A percentile compares a stretch with the other conserved stretches of the same genome.
Conservation (phyloP, 495 filamentous ascomycete species). For the Thermochaetoides thermophila region DNA sequence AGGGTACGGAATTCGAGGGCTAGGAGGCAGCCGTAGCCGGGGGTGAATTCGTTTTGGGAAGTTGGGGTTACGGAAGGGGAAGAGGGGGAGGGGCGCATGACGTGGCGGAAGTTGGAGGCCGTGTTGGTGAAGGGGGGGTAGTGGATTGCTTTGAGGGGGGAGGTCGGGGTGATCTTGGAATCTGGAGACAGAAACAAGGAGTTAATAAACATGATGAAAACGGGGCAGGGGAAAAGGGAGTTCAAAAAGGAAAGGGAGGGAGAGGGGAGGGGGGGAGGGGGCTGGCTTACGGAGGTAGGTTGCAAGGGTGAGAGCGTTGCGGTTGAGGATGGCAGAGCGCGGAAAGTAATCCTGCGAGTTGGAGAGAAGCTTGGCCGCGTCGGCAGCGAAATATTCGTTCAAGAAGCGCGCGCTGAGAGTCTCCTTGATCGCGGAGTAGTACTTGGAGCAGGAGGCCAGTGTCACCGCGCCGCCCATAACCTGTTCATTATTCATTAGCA, state of each 20-base stretch:
- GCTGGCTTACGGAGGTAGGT: constrained; percentile 12
- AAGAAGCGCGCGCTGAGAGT: constrained; percentile 16
- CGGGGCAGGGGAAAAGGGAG: too few species aligned
- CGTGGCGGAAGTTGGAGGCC: constrained; percentile 17
- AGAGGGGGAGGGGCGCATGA: constrained; percentile 22
- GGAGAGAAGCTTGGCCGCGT: constrained; percentile 25
- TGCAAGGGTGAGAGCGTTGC: constrained; percentile 27
- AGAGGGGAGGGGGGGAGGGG: constrained; percentile 20
- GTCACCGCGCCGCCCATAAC: constrained; percentile 33
- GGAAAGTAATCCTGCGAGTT: constrained; percentile 28
- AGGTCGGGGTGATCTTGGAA: too few species aligned
- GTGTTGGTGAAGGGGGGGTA: constrained; percentile 26
- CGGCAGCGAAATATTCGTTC: constrained; percentile 26
- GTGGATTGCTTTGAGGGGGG: constrained; percentile 21
- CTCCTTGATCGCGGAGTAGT: constrained; percentile 17
- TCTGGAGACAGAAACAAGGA: too few species aligned
- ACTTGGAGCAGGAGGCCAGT: constrained; percentile 24
- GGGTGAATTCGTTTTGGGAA: constrained; percentile 15
- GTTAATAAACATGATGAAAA: too few species aligned
- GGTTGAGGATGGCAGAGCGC: constrained; percentile 26
- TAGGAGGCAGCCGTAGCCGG: constrained; percentile 25
- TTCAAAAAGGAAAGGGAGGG: constrained; percentile 6
- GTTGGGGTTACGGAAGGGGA: too few species aligned
- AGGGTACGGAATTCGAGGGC: constrained; percentile 28
- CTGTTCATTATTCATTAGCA: too few species aligned